Conservation (phyloP, 108 stramenopile species). For the Hondaea fermentalgiana region DNA sequence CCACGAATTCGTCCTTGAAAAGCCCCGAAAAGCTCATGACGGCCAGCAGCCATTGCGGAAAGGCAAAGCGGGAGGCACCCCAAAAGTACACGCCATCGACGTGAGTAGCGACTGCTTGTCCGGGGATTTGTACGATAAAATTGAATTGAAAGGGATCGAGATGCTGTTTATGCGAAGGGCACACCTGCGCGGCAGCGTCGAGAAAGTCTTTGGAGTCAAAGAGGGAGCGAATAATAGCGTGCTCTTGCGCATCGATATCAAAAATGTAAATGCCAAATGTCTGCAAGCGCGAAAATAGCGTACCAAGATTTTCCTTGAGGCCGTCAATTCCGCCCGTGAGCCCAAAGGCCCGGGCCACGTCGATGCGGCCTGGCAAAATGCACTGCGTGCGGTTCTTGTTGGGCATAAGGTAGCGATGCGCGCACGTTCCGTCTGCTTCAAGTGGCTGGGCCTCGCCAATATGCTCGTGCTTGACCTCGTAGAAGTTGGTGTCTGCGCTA, state of each 20-base stretch:
- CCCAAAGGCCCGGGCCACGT: constrained; percentile 16
- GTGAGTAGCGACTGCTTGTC: constrained; percentile 31
- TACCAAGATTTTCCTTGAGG: background rate
- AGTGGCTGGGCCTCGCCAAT: constrained; percentile 23
- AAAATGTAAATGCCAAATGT: constrained; percentile 24
- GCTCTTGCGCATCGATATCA: background rate
- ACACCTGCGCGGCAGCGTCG: constrained; percentile 5
- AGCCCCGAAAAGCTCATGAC: constrained; percentile 26
- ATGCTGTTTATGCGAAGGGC: constrained; percentile 3
- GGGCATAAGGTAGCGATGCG: constrained; percentile 21
- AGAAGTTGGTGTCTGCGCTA: background rate
- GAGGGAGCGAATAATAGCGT: background rate
- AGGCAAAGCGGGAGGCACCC: constrained; percentile 15
- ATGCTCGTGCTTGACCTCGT: constrained; percentile 18
- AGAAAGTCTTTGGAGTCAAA: constrained; percentile 6
- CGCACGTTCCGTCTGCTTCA: constrained; percentile 1
- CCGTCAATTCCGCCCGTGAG: constrained; percentile 23
- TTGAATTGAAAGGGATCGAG: constrained; percentile 38
- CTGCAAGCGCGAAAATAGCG: background rate
- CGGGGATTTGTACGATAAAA: constrained; percentile 26
- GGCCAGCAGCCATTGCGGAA: constrained; percentile 35
- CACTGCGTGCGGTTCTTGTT: background rate
- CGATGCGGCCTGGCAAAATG: constrained; percentile 27
- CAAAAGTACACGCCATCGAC: constrained; percentile 24
- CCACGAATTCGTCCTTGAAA: constrained; percentile 22